Conservation (phyloP, 2,329 filamentous ascomycete species). For the Pyrenophora tritici-repentis region DNA sequence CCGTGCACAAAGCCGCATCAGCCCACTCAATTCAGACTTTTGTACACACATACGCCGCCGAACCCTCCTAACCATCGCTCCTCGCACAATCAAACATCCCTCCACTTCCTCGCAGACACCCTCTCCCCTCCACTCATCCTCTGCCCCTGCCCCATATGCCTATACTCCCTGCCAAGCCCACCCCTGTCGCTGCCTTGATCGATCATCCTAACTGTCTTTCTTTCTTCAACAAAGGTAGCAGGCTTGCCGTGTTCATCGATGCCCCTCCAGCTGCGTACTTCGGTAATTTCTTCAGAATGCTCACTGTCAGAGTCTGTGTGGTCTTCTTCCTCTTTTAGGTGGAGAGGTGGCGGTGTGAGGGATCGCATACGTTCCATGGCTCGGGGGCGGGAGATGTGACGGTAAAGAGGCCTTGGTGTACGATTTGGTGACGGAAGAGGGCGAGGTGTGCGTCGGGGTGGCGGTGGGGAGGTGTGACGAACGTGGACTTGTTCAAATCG, state of each 20-base stretch:
- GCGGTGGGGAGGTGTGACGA: constrained; percentile 19
- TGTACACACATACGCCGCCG: no score
- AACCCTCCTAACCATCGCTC: neutral
- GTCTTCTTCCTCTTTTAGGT: constrained; percentile 17
- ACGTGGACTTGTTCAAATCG: constrained; percentile 19
- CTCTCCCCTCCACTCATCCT: constrained; percentile 7
- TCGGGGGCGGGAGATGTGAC: constrained; percentile 17
- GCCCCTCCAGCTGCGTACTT: constrained; percentile 32
- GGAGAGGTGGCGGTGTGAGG: constrained; percentile 11
- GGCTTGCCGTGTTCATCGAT: constrained; percentile 38
- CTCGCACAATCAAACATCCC: constrained; percentile 10
- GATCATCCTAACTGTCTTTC: constrained; percentile 16
- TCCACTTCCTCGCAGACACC: constrained; percentile 8
- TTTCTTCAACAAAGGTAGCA: constrained; percentile 36
- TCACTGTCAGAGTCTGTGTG: constrained; percentile 36
- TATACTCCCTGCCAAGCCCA: constrained; percentile 6
- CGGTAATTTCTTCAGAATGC: constrained; percentile 18
- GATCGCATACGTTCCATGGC: constrained; percentile 11
- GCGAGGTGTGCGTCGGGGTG: constrained; percentile 4
- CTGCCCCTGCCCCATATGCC: neutral
- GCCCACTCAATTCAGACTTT: neutral
- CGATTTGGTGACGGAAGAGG: constrained; percentile 9
- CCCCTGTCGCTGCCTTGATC: constrained; percentile 16
- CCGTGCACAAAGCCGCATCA: no score
- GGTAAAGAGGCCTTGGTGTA: constrained; percentile 14